Evolutionary conservation across 352 stramenopile species (phyloP), one percentile per base, ranked within the genome.

Genomic region (Poterioochromonas sp.): DNA sequence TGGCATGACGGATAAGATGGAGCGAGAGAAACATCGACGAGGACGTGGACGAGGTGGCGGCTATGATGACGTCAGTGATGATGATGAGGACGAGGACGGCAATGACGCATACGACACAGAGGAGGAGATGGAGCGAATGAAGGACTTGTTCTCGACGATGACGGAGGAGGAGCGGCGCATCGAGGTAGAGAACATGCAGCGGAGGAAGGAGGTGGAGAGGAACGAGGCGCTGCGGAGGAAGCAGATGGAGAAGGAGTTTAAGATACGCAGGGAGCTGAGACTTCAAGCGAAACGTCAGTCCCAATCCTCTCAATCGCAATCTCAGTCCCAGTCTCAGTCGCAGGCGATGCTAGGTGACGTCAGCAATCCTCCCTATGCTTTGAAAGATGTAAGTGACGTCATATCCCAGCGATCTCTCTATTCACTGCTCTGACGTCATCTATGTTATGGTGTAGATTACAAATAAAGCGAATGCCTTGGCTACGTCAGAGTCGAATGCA

Each of bases 381-480:
- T 58, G 47, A 58, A 58, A 58, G 47, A 58, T 58, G 47, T 58
- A 58, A 58, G 47, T 58, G 47, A 58, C 47, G 47, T 58, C 47
- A 58, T 58, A 58, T 58, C 47, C 47, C 47, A 58, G 47, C 47
- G 47, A 58, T 58, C 47, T 58, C 47, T 58, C 47, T 58, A 58
- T 58, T 58, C 47, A 58, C 47, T 58, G 47, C 47, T 58, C 47
- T 58, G 47, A 58, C 47, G 47, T 58, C 47, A 58, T 58, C 47
- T 58, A 58, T 58, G 47, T 58, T 58, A 58, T 58, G 47, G 47
- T 58, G 47, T 58, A 58, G 47, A 58, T 58, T 58, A 58, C 47
- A 58, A 58, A 58, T 58, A 58, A 58, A 58, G 47, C 47, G 47
- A 58, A 58, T 58, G 47, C 47, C 47, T 58, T 58, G 47, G 47